Evolutionary conservation across 768 basidiomycete species (phyloP), one percentile per base, ranked within the genome.

Genomic region (Coprinopsis cinerea): DNA sequence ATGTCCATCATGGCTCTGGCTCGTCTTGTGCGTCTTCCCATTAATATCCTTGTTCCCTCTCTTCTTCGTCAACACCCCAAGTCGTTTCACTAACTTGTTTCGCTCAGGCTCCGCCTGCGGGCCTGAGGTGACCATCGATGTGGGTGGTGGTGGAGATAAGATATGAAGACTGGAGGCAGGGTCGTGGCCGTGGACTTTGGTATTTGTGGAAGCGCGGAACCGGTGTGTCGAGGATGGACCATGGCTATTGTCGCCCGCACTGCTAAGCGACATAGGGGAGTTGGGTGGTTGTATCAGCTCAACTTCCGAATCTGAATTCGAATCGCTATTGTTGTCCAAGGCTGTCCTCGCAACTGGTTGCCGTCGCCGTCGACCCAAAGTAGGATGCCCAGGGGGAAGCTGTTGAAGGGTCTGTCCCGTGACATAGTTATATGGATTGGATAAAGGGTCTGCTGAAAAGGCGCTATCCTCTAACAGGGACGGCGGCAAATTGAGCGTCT

Each of bases 391-490:
- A 35, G 57, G 61, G 58, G 53, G 36, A 52, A 47, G 28, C 34
- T 45, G 61, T 49, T 55, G 55, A 41, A 56, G 56, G 46, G 64
- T 53, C 51, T 63, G 60, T 58, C 57, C 57, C 51, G 66, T 61
- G 60, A 32, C 27, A 42, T 52, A 53, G 57, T 67, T 61, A 61
- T 62, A 71, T 1, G 79, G 81, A 62, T 83, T 67, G 3, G 68
- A 58, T 47, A 66, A 67, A 15, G 80, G 81, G 65, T 81, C 74
- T 46, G 73, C 55, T 54, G 80, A 81, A 67, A 82, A 82, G 0
- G 81, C 81, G 44, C 79, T 81, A 56, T 79, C 77, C 69, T 46
- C 71, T 28, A 45, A 68, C 2, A 73, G 22, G 4, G 65, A 53
- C 58, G 46, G 53, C 17, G 67, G 44, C 56, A 63, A 44, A 57